Evolutionary conservation across 306 rosid species (phyloP).

Genomic region (Cucumis hystrix): DNA sequence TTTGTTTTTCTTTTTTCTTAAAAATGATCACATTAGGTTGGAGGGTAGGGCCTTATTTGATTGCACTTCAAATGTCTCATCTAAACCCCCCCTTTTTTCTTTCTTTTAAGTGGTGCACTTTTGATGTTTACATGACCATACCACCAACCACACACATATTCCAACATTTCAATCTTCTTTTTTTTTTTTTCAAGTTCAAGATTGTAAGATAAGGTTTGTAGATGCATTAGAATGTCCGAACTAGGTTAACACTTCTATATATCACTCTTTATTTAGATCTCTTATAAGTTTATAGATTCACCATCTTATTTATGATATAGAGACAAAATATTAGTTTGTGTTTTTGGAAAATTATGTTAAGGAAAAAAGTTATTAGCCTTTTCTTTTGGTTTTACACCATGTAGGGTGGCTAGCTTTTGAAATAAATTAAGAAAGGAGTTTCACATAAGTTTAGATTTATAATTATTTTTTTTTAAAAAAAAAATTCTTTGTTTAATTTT

Average conservation of each 20-base stretch:
- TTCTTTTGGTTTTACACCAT: background rate
- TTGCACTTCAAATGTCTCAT: background rate
- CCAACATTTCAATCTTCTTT: background rate
- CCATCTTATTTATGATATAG: too few species aligned
- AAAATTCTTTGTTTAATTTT: too few species aligned
- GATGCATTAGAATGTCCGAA: too few species aligned
- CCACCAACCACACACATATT: background rate
- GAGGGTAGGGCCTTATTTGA: background rate
- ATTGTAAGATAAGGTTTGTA: too few species aligned
- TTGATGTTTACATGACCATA: constrained; percentile 4
- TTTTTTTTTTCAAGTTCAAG: too few species aligned
- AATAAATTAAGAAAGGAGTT: too few species aligned
- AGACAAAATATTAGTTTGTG: background rate
- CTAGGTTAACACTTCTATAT: too few species aligned
- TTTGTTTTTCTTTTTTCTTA: background rate
- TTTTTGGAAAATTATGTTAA: background rate
- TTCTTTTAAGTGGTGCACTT: background rate
- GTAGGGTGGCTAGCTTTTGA: background rate
- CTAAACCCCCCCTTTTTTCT: background rate
- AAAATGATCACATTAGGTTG: background rate
- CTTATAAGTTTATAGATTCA: too few species aligned
- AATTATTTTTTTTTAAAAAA: too few species aligned
- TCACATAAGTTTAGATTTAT: too few species aligned
- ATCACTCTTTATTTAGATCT: too few species aligned
- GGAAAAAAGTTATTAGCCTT: too few species aligned